Evolutionary conservation across 768 basidiomycete genomes (phyloP).

Genomic region (Megacollybia marginata): DNA sequence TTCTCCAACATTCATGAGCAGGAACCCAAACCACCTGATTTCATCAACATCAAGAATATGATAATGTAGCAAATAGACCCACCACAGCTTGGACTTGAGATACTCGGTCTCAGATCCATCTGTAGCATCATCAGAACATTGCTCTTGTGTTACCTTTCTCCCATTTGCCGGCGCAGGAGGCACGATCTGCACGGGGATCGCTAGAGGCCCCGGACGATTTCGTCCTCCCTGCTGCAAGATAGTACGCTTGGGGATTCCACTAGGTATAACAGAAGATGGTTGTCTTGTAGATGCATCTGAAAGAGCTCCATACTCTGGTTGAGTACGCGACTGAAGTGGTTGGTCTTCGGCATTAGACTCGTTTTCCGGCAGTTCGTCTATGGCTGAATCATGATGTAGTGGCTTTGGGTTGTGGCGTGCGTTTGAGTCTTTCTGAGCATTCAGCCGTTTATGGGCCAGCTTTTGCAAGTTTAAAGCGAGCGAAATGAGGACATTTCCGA

Average conservation of each 20-base stretch:
- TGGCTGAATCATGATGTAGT: background rate
- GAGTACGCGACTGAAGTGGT: too few relatives aligned
- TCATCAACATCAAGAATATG: background rate
- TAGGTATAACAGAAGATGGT: too few relatives aligned
- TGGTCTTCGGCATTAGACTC: too few relatives aligned
- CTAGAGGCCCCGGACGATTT: too few relatives aligned
- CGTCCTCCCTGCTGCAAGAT: too few relatives aligned
- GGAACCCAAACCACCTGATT: slow-evolving; percentile 81
- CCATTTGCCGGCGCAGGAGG: slow-evolving; percentile 1
- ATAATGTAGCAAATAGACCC: slow-evolving; percentile 12
- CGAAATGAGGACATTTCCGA: slow-evolving; percentile 83
- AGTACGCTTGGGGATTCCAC: too few relatives aligned
- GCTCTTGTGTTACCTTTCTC: slow-evolving; percentile 13
- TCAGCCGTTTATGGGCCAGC: slow-evolving; percentile 73
- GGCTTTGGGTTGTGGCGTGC: background rate
- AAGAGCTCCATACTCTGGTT: too few relatives aligned
- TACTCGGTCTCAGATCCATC: slow-evolving; percentile 63
- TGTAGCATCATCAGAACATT: slow-evolving; percentile 10
- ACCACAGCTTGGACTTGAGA: slow-evolving; percentile 82
- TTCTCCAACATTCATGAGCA: slow-evolving; percentile 89
- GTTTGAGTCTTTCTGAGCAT: slow-evolving; percentile 23
- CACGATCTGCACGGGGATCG: too few relatives aligned
- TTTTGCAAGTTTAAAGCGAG: slow-evolving; percentile 92
- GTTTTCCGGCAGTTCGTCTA: too few relatives aligned
- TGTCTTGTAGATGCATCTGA: too few relatives aligned